Percentiles rank a stretch among this genome's conserved stretches.
phyloP scores from a whole-genome alignment of 768 basidiomycete species.

The Saitozyma sp. region DNA sequence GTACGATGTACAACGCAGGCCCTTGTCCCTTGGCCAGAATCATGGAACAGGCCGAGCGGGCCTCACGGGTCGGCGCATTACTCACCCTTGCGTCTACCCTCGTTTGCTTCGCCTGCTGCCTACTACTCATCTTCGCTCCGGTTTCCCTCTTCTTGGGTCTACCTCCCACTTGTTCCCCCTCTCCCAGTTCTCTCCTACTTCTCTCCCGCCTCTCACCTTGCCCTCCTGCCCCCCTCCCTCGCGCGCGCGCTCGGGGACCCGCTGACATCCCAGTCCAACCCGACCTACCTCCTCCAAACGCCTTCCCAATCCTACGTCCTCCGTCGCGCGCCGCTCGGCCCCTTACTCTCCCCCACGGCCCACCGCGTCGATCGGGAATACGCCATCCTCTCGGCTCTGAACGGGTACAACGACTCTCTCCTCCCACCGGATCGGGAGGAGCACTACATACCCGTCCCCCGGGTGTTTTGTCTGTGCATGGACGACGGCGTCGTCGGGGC shows the following conservation, averaged over 20 bases:
- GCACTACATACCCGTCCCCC: conserved; percentile 73
- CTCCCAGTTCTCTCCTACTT: no score
- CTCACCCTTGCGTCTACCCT: no score
- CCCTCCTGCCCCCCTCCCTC: no score
- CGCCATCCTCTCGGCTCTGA: conserved; percentile 72
- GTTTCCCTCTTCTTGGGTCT: background rate
- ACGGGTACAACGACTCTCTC: conserved; percentile 66
- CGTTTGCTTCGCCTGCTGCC: no score
- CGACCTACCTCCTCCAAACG: conserved; percentile 84
- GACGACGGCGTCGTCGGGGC: conserved; percentile 77
- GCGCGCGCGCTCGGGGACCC: no score
- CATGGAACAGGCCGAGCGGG: no score
- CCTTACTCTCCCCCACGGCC: conserved; percentile 82
- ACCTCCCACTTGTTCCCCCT: background rate
- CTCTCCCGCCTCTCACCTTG: no score
- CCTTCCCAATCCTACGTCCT: conserved; percentile 72
- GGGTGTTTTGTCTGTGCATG: conserved; percentile 78
- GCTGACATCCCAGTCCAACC: conserved; percentile 66
- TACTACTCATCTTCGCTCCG: no score
- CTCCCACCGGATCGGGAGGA: conserved; percentile 28
- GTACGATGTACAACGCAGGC: no score
- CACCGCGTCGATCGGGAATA: conserved; percentile 96
- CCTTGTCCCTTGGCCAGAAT: no score
- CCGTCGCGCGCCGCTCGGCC: conserved; percentile 87
- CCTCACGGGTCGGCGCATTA: no score